phyloP scores from a whole-genome alignment of 2,329 filamentous ascomycete species.

The Diaporthe sp. region DNA sequence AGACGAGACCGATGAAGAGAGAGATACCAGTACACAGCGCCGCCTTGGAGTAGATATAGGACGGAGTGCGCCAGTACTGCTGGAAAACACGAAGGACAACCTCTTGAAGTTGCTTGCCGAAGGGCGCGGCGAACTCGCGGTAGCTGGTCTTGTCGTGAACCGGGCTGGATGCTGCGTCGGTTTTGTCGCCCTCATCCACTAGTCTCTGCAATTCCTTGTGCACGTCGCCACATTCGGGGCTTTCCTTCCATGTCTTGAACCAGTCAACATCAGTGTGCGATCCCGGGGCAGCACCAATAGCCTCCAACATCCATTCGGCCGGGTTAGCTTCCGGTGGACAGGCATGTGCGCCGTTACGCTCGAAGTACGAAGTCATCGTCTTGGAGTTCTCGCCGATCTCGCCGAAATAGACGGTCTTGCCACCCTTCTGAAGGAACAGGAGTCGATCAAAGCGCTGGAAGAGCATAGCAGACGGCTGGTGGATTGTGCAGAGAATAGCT shows the following conservation, averaged over 20 bases:
- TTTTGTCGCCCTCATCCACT: slow-evolving; percentile 53
- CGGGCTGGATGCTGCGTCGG: slow-evolving; percentile 40
- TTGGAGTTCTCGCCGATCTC: slow-evolving; percentile 80
- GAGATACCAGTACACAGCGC: slow-evolving; percentile 65
- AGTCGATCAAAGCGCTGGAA: slow-evolving; percentile 90
- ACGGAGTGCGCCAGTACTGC: slow-evolving; percentile 80
- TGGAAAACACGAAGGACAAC: slow-evolving; percentile 75
- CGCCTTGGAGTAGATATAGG: slow-evolving; percentile 79
- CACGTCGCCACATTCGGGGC: slow-evolving; percentile 68
- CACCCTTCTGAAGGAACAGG: slow-evolving; percentile 80
- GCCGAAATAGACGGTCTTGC: slow-evolving; percentile 83
- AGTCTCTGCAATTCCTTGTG: slow-evolving; percentile 70
- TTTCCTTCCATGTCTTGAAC: slow-evolving; percentile 73
- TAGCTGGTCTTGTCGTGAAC: slow-evolving; percentile 57
- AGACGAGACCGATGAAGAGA: slow-evolving; percentile 79
- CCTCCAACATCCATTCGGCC: slow-evolving; percentile 83
- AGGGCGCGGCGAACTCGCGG: slow-evolving; percentile 79
- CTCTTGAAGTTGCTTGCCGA: slow-evolving; percentile 70
- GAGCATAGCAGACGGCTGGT: slow-evolving; percentile 91
- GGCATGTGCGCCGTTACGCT: slow-evolving; percentile 74
- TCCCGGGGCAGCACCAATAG: slow-evolving; percentile 74
- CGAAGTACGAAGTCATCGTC: slow-evolving; percentile 81
- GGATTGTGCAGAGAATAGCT: slow-evolving; percentile 94
- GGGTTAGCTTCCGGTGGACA: slow-evolving; percentile 82
- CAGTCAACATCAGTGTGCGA: slow-evolving; percentile 75